Evolutionary conservation across 1,284 basidiomycete genomes (phyloP).

Genomic region (Sporisorium scitamineum): DNA sequence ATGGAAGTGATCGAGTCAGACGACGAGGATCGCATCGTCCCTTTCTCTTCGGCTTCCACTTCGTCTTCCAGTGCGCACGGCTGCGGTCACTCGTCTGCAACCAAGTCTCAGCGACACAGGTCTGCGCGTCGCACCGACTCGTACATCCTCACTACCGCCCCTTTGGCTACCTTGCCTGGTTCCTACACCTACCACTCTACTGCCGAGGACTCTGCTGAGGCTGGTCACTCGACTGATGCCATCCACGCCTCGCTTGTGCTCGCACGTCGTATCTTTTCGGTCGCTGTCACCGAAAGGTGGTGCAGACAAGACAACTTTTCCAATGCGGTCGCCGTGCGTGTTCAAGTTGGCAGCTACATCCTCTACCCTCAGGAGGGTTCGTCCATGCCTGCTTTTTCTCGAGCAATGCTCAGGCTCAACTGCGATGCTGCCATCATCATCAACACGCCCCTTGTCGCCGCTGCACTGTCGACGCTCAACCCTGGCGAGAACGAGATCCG

Average conservation of each 20-base stretch:
- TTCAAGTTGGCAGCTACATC: slow-evolving; percentile 48
- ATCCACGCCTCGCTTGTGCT: slow-evolving; percentile 34
- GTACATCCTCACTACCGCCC: slow-evolving; percentile 26
- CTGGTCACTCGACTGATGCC: slow-evolving; percentile 23
- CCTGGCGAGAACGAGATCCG: slow-evolving; percentile 43
- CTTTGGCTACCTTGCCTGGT: slow-evolving; percentile 15
- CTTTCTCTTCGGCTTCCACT: slow-evolving; percentile 18
- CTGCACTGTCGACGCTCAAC: slow-evolving; percentile 72
- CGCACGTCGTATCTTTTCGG: slow-evolving; percentile 28
- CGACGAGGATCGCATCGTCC: slow-evolving; percentile 22
- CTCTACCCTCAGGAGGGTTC: slow-evolving; percentile 37
- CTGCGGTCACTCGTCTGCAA: slow-evolving; percentile 3
- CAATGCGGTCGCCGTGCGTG: slow-evolving; percentile 47
- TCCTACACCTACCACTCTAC: slow-evolving; percentile 26
- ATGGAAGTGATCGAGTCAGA: slow-evolving; percentile 38
- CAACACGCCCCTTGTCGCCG: slow-evolving; percentile 82
- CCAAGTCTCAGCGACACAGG: slow-evolving; percentile 5
- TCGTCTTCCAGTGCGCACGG: slow-evolving; percentile 21
- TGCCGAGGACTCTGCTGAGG: slow-evolving; percentile 14
- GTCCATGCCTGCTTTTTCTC: slow-evolving; percentile 32
- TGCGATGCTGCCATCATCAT: slow-evolving; percentile 84
- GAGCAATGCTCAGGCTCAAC: slow-evolving; percentile 78
- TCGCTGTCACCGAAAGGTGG: slow-evolving; percentile 35
- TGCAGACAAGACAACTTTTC: slow-evolving; percentile 38
- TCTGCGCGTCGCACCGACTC: slow-evolving; percentile 27